phyloP scores from a whole-genome alignment of 768 basidiomycete species.

The Russula griseocarnosa region DNA sequence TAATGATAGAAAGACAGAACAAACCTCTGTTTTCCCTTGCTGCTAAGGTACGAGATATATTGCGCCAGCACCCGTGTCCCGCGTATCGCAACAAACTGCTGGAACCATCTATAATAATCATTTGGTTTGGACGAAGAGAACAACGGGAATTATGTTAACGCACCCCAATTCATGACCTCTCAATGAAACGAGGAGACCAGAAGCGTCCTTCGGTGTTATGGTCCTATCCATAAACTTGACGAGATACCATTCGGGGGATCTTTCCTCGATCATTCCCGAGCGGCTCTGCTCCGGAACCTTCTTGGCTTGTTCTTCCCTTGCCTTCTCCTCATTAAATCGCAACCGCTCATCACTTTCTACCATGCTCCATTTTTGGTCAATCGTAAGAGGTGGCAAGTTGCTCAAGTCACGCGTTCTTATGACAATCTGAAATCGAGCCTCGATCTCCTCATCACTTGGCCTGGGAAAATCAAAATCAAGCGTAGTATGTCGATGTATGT shows the following conservation, averaged over 20 bases:
- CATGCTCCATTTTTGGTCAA: conserved; percentile 91
- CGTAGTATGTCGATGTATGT: conserved; percentile 39
- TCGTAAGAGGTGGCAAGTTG: conserved; percentile 53
- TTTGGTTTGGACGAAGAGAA: conserved; percentile 2
- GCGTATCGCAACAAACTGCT: conserved; percentile 65
- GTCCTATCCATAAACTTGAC: conserved; percentile 85
- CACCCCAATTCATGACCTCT: conserved; percentile 80
- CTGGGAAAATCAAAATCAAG: conserved; percentile 72
- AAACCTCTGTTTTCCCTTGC: conserved; percentile 62
- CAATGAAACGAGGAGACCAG: conserved; percentile 68
- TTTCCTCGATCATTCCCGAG: conserved; percentile 49
- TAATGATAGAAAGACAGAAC: conserved; percentile 22
- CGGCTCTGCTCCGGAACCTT: conserved; percentile 59
- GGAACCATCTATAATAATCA: conserved; percentile 61
- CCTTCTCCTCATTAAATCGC: conserved; percentile 70
- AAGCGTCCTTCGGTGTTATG: conserved; percentile 76
- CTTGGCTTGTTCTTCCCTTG: conserved; percentile 56
- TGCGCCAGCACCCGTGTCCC: conserved; percentile 86
- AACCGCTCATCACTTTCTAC: conserved; percentile 79
- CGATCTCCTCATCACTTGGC: conserved; percentile 76
- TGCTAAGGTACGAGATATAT: conserved; percentile 68
- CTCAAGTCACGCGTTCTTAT: conserved; percentile 63
- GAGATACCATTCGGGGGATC: conserved; percentile 91
- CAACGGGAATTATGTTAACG: conserved; percentile 29
- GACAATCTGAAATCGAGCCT: conserved; percentile 74